Percentiles rank a stretch among this genome's conserved stretches.
phyloP scores from a whole-genome alignment of 2,329 filamentous ascomycete species.

The Huntiella abstrusa region DNA sequence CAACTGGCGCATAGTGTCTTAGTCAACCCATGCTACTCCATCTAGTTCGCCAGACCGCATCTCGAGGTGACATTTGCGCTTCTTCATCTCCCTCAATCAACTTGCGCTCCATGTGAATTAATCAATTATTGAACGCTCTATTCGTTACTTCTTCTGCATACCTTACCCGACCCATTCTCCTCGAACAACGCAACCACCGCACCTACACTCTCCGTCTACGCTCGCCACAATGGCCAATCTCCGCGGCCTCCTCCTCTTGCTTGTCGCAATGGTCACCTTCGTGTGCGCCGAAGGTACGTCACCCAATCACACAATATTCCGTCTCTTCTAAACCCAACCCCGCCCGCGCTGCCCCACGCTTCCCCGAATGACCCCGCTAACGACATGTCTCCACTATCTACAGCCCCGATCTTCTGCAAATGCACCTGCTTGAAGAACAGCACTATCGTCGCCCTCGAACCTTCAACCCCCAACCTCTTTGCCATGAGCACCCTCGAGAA shows the following conservation, averaged over 20 bases:
- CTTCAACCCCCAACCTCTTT: slow-evolving; percentile 14
- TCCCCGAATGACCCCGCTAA: slow-evolving; percentile 1
- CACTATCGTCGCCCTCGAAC: slow-evolving; percentile 42
- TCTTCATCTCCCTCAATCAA: no score
- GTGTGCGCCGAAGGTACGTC: slow-evolving; percentile 25
- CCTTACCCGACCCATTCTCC: no score
- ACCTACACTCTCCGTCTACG: no score
- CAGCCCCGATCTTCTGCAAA: slow-evolving; percentile 48
- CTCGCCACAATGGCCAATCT: slow-evolving; percentile 21
- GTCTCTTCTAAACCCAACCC: not conserved
- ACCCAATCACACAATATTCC: not conserved
- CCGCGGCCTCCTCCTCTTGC: slow-evolving; percentile 19
- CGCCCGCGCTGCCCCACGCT: not conserved
- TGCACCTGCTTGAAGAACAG: slow-evolving; percentile 53
- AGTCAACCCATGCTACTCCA: no score
- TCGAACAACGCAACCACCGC: no score
- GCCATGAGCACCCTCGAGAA: slow-evolving; percentile 12
- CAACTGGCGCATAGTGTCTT: no score
- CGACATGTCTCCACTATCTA: not conserved
- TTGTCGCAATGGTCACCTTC: slow-evolving; percentile 19
- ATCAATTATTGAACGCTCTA: no score
- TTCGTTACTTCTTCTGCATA: no score
- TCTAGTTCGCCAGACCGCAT: no score
- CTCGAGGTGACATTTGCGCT: no score
- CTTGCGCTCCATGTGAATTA: no score